phyloP scores from a whole-genome alignment of 2,329 filamentous ascomycete genomes.

The Thelonectria blattea region DNA sequence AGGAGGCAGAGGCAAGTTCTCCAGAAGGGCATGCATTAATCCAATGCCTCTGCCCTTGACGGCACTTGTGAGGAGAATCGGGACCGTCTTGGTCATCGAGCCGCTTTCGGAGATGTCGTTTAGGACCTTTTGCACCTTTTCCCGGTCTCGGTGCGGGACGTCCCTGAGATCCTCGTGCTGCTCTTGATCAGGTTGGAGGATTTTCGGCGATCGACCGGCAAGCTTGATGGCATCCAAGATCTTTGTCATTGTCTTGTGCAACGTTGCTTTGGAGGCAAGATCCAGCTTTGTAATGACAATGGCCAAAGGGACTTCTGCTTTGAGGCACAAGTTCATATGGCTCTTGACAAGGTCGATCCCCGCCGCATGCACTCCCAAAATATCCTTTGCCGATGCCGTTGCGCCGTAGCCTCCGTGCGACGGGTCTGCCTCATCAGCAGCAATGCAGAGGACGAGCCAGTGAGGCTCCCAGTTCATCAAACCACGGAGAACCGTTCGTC shows the following conservation, averaged over 20 bases:
- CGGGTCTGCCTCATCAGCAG: slow-evolving; percentile 73
- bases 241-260: slow-evolving; percentile 74
- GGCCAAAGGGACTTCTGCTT: slow-evolving; percentile 76
- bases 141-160: slow-evolving; percentile 62
- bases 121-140: slow-evolving; percentile 64
- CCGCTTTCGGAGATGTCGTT: slow-evolving; percentile 53
- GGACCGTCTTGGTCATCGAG: slow-evolving; percentile 64
- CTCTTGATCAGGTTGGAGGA: slow-evolving; percentile 67
- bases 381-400: slow-evolving; percentile 58
- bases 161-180: slow-evolving; percentile 58
- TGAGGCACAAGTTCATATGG: slow-evolving; percentile 84
- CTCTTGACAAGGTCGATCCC: slow-evolving; percentile 77
- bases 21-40: slow-evolving; percentile 80
- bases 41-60: slow-evolving; percentile 84
- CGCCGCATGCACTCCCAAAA: slow-evolving; percentile 55
- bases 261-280: slow-evolving; percentile 73
- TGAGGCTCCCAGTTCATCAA: slow-evolving; percentile 96
- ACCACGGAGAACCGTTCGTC: slow-evolving; percentile 85
- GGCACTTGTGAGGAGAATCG: slow-evolving; percentile 86
- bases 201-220: slow-evolving; percentile 73
- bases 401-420: slow-evolving; percentile 41
- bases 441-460: slow-evolving; percentile 88
- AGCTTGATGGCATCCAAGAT: slow-evolving; percentile 80
- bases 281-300: slow-evolving; percentile 93
- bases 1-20: slow-evolving; percentile 73